These are phyloP conservation scores for Teratosphaeria viscida DNA, from an alignment of 2,329 filamentous ascomycete genomes.

Conservation along the genomic window DNA sequence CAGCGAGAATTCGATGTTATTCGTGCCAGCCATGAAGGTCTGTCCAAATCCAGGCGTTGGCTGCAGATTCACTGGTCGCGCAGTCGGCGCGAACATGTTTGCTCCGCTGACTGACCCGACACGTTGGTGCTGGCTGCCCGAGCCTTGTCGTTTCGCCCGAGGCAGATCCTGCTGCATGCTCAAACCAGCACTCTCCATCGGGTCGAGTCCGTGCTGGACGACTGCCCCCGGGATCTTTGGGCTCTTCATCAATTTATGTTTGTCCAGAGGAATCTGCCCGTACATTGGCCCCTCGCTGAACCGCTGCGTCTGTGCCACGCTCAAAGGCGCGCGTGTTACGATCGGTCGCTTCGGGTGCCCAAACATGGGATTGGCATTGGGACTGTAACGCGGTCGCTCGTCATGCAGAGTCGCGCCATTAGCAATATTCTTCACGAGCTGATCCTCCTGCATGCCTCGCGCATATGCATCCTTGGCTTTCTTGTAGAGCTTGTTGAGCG, in stretches of 20 bases:
- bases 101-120: neutral
- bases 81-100: neutral
- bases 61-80: neutral
- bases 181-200: conserved; percentile 6
- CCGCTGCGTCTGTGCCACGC: conserved; percentile 22
- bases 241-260: conserved; percentile 22
- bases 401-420: conserved; percentile 1
- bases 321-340: conserved; percentile 23
- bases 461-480: conserved; percentile 46
- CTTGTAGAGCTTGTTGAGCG: conserved; percentile 49
- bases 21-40: conserved; percentile 5
- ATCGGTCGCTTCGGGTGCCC: conserved; percentile 18
- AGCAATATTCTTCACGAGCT: conserved; percentile 10
- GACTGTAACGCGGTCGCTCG: conserved; percentile 18
- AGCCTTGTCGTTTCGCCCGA: neutral
- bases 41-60: conserved; percentile 4
- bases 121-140: conserved; percentile 2
- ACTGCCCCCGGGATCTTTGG: conserved; percentile 14
- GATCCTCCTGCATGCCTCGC: conserved; percentile 37
- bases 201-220: conserved; percentile 6
- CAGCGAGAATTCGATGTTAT: conserved; percentile 6
- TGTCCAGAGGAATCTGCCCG: conserved; percentile 23
- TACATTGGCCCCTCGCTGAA: conserved; percentile 23
- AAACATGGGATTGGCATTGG: conserved; percentile 26
- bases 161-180: neutral